phyloP scores from a whole-genome alignment of 768 basidiomycete genomes.

The Strobilomyces dryophilus region DNA sequence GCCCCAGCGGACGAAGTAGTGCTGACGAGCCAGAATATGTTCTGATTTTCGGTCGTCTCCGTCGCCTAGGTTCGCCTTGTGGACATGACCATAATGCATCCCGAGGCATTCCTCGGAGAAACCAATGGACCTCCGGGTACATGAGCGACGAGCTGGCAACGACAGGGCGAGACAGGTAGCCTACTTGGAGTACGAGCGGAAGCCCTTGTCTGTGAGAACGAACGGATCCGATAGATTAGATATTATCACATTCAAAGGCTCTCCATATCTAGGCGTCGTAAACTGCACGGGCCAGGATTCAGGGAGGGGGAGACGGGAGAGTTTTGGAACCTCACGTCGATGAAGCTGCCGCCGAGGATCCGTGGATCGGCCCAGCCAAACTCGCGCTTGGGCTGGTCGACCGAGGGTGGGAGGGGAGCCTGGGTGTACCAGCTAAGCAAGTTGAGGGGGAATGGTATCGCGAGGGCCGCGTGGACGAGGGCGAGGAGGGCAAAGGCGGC shows the following conservation, averaged over 20 bases:
- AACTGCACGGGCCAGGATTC: slow-evolving; percentile 40
- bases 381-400: slow-evolving; percentile 21
- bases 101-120: slow-evolving; percentile 83
- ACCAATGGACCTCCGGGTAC: slow-evolving; percentile 58
- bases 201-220: slow-evolving; percentile 70
- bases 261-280: slow-evolving; percentile 61
- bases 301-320: not conserved
- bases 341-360: slow-evolving; percentile 62
- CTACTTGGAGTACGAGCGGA: slow-evolving; percentile 67
- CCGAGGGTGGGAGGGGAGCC: slow-evolving; percentile 1
- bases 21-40: slow-evolving; percentile 70
- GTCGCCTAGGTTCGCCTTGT: slow-evolving; percentile 81
- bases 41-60: slow-evolving; percentile 69
- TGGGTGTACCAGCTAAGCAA: slow-evolving; percentile 10
- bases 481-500: slow-evolving; percentile 7
- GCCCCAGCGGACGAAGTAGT: slow-evolving; percentile 75
- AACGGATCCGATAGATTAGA: slow-evolving; percentile 76
- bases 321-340: slow-evolving; percentile 57
- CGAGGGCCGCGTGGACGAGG: slow-evolving; percentile 11
- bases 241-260: slow-evolving; percentile 83
- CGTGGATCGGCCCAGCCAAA: slow-evolving; percentile 65
- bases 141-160: not conserved
- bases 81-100: slow-evolving; percentile 68
- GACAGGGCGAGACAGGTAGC: not conserved
- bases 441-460: slow-evolving; percentile 12